Evolutionary conservation across 768 basidiomycete genomes (phyloP), one percentile per base, ranked within the genome.

Genomic region (Panaeolus cyanescens): DNA sequence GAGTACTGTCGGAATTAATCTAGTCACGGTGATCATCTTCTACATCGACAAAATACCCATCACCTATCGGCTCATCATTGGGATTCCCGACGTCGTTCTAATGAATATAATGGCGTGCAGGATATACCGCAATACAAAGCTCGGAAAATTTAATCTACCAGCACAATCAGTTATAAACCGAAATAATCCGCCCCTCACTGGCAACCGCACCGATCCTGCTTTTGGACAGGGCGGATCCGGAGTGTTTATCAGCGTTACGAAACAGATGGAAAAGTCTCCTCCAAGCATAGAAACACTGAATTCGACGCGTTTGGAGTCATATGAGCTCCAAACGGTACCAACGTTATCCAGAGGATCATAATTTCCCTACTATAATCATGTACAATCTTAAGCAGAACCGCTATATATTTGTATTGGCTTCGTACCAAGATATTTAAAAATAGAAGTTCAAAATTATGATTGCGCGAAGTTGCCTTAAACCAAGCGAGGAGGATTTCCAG

Each of bases 71-170:
- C 12, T 50, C 61, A 17, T 28, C 59, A 55, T 68, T 25, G 34
- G 56, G 1, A 9, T 62, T 13, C 61, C 61, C n/a, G 50, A 62
- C 34, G 37, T 64, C 45, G 59, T 61, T 6, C 28, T 68, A 13
- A 63, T 64, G 53, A 68, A 65, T 50, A 45, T 64, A 13, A 56
- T 68, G 61, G 65, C 67, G 2, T 62, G 61, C 30, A 62, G 61
- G 7, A 60, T 68, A 1, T 68, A 62, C 40, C 59, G 64, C 5
- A 61, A 59, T 30, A 59, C 62, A 5, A 65, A 64, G 32, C 34
- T 54, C 25, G 59, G 59, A 7, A 34, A 57, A 3, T 64, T 59
- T 55, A 56, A 32, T 7, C 37, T 39, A n/a, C 37, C 37, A 39
- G 3, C 7, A 39, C 37, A 20, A 19, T 17, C 37, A 19, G 17